Base-by-base conservation (phyloP, 2,329 filamentous ascomycete species). In the Alternaria angustiovoidea region DNA sequence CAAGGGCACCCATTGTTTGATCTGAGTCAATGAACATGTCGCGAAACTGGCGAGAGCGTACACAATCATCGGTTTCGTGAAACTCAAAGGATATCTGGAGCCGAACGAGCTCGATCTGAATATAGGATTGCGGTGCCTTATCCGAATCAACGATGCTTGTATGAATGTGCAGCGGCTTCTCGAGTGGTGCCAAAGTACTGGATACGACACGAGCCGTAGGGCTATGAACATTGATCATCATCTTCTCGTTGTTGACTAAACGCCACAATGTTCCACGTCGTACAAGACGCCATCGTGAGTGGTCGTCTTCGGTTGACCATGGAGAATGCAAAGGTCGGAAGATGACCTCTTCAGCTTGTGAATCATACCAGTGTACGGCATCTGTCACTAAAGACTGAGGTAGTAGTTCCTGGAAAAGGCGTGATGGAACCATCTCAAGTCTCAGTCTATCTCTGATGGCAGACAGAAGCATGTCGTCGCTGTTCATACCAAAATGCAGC, bases 401-500 rank as follows among this genome's bases (percentile, higher is more conserved):
- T 0, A 84, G 55, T 0, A 52, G 43, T 0, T 28, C 52, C 0
- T 56, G 2, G 0, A 84, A 71, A 0, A 76, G 12, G 5, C 61
- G 36, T 0, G 63, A 53, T 0, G 83, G 81, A 0, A 85, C 24
- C 0, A 84, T 62, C 14, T 76, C 73, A 2, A 67, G 58, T 7
- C 62, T 61, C 4, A 18, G 22, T 2, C 22, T 46, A 4, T 54
- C 28, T 9, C 46, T 16, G 1, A 57, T n/a, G 2, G 74, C 70
- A 0, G 68, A 48, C 1, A 79, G 28, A 3, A 74, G 53, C 60
- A 78, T 63, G 8, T 76, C 66, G 1, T 22, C 2, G 0, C 39
- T 49, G 3, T 55, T 20, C 70, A 75, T 68, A 12, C 73, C 77
- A 34, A 86, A 79, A 32, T 78, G 73, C 0, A 86, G 46, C 16